Evolutionary conservation across 2,329 filamentous ascomycete genomes (phyloP).

Genomic region (Calcarisporium arbuscula): DNA sequence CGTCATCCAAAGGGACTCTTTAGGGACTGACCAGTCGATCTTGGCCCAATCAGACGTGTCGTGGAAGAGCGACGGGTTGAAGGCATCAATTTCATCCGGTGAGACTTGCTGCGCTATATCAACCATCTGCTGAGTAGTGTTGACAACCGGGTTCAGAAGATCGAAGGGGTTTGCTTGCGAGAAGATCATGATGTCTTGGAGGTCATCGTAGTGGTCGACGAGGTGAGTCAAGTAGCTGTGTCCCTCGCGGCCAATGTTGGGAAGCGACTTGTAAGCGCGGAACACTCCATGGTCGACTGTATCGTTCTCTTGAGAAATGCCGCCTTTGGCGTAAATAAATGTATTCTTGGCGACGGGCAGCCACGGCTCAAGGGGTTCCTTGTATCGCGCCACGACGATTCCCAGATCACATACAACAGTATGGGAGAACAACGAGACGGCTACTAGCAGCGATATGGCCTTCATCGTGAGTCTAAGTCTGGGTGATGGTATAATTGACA

Average conservation of each 20-base stretch:
- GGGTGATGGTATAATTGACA: too few species aligned
- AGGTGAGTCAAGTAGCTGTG: constrained; percentile 4
- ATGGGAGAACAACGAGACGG: background rate
- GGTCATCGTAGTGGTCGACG: constrained; percentile 1
- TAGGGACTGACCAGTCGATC: constrained; percentile 6
- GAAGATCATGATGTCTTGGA: constrained; percentile 7
- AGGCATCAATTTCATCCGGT: constrained; percentile 1
- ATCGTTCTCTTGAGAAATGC: constrained; percentile 4
- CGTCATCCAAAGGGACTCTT: constrained; percentile 8
- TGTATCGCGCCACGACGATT: constrained; percentile 4
- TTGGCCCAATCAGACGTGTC: constrained; percentile 4
- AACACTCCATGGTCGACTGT: constrained; percentile 5
- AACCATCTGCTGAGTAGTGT: constrained; percentile 4
- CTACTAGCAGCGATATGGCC: background rate
- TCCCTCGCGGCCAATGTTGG: constrained; percentile 6
- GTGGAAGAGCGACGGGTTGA: constrained; percentile 3
- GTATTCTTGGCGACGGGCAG: constrained; percentile 1
- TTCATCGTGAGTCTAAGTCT: background rate
- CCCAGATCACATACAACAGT: background rate
- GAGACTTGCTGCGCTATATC: constrained; percentile 1
- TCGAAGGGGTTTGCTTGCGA: constrained; percentile 5
- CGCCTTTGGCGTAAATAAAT: constrained; percentile 6
- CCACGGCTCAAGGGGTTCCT: constrained; percentile 4
- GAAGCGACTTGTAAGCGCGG: constrained; percentile 4
- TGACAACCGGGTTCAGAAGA: constrained; percentile 2